Percentiles rank a stretch among this genome's conserved stretches.
Evolutionary conservation across 1,284 basidiomycete genomes (phyloP).

Genomic region (Stygiomarasmius scandens): DNA sequence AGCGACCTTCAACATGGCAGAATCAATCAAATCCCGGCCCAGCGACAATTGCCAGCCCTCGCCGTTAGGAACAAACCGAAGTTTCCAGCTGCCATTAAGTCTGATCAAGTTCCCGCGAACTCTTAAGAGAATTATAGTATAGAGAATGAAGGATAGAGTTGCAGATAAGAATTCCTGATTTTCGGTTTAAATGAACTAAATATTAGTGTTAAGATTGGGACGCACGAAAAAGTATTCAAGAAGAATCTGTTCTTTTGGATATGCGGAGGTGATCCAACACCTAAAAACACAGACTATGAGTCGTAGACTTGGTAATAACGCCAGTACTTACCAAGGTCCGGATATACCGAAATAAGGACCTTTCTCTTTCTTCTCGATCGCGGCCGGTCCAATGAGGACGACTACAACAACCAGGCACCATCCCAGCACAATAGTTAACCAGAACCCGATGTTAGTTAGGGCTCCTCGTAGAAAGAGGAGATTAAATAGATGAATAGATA

Average conservation of each 20-base stretch:
- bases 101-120: constrained; percentile 35
- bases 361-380: constrained; percentile 31
- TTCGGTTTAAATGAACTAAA: no score
- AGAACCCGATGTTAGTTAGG: constrained; percentile 24
- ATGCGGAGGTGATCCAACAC: constrained; percentile 51
- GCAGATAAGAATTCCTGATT: constrained; percentile 39
- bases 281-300: no score
- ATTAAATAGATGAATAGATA: constrained; percentile 44
- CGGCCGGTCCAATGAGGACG: constrained; percentile 39
- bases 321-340: constrained; percentile 43
- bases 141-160: constrained; percentile 32
- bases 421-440: constrained; percentile 31
- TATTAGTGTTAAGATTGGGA: no score
- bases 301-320: no score
- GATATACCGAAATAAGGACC: constrained; percentile 48
- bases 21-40: constrained; percentile 29
- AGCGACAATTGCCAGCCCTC: constrained; percentile 30
- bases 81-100: constrained; percentile 26
- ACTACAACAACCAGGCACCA: constrained; percentile 39
- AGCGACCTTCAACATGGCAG: constrained; percentile 27
- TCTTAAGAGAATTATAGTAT: constrained; percentile 33
- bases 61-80: constrained; percentile 26
- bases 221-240: constrained; percentile 53
- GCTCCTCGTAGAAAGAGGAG: constrained; percentile 41
- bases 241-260: constrained; percentile 41